Evolutionary conservation across 306 rosid genomes (phyloP).

Genomic region (Gillenia trifoliata): DNA sequence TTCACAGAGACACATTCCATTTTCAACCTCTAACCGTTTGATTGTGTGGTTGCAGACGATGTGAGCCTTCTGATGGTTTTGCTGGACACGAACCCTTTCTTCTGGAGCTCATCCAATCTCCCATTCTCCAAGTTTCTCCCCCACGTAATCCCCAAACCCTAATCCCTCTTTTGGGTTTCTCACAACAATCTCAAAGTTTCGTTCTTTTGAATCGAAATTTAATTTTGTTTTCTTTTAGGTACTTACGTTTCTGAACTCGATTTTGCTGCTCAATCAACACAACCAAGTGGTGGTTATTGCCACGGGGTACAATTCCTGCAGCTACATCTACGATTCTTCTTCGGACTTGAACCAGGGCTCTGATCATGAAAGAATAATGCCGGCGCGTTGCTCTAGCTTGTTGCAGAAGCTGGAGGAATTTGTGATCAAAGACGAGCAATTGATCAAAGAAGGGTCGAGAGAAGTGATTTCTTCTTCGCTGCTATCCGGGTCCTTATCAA

Average conservation of each 20-base stretch:
- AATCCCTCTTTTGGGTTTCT: neutral
- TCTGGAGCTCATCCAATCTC: conserved; percentile 68
- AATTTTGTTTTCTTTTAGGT: conserved; percentile 35
- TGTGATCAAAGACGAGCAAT: conserved; percentile 46
- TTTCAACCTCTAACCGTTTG: neutral
- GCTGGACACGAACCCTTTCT: conserved; percentile 82
- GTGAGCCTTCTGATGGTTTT: conserved; percentile 80
- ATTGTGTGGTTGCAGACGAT: conserved; percentile 59
- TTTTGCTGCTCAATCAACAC: conserved; percentile 71
- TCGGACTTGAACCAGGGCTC: conserved; percentile 36
- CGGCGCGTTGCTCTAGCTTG: conserved; percentile 60
- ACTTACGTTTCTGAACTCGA: conserved; percentile 73
- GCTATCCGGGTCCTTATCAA: conserved; percentile 80
- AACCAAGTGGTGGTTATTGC: conserved; percentile 83
- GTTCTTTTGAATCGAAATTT: neutral
- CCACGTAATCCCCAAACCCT: conserved; percentile 46
- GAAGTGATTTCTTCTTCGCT: conserved; percentile 59
- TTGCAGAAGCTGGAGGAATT: conserved; percentile 68
- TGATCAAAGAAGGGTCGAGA: conserved; percentile 30
- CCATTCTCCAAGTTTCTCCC: conserved; percentile 78
- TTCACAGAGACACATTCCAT: neutral
- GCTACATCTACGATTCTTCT: conserved; percentile 70
- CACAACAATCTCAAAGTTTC: neutral
- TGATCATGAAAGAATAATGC: conserved; percentile 59
- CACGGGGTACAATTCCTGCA: conserved; percentile 80